phyloP scores from a whole-genome alignment of 768 basidiomycete genomes.

The Macrolepiota dolichaula region DNA sequence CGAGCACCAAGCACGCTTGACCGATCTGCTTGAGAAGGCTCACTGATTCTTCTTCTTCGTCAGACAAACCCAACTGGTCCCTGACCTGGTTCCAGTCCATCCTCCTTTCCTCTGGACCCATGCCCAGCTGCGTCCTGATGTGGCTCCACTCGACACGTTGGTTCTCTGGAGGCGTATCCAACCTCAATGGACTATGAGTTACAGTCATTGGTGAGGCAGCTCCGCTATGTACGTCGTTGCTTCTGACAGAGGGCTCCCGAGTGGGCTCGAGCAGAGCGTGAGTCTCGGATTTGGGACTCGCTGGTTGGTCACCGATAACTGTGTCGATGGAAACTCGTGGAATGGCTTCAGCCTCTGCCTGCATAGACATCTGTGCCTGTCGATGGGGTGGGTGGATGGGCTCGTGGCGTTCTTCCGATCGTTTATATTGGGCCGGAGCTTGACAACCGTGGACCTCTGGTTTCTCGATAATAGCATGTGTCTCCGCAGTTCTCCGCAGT shows the following conservation, averaged over 20 bases:
- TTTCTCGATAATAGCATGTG: not conserved
- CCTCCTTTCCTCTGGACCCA: not conserved
- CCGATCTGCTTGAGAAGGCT: constrained; percentile 3
- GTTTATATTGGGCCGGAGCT: not conserved
- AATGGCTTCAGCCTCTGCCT: not conserved
- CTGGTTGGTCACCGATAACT: not conserved
- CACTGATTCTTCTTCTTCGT: not conserved
- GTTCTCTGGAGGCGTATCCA: not conserved
- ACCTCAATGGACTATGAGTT: not conserved
- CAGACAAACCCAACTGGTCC: not conserved
- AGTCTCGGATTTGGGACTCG: not conserved
- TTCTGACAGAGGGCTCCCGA: not conserved
- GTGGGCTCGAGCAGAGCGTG: not conserved
- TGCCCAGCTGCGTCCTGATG: constrained; percentile 4
- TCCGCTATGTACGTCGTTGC: not conserved
- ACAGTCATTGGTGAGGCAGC: not conserved
- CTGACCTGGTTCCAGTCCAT: not conserved
- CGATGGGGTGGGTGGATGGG: not conserved
- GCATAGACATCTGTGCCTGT: not conserved
- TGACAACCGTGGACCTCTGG: not conserved
- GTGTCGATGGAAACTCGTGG: constrained; percentile 6
- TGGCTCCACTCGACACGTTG: constrained; percentile 1
- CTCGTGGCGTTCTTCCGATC: not conserved
- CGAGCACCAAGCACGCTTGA: constrained; percentile 4
- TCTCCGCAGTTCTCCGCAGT: not conserved